Evolutionary conservation across 2,329 filamentous ascomycete genomes (phyloP).

Genomic region (Fusarium coicis): DNA sequence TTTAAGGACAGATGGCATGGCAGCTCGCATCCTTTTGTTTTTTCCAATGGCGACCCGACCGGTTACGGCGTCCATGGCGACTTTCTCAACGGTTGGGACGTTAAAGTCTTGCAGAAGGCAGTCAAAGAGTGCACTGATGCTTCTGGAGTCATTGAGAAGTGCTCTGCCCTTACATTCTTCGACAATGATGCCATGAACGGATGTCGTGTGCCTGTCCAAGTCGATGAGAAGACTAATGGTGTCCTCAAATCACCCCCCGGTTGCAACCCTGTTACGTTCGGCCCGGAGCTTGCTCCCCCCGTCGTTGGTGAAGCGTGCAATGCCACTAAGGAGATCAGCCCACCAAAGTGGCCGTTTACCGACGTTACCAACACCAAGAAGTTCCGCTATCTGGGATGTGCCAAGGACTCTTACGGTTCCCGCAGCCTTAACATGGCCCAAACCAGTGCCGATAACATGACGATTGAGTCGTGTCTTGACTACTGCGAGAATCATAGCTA

Average conservation of each 20-base stretch:
- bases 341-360: not conserved
- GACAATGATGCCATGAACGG: not conserved
- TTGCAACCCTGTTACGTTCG: not conserved
- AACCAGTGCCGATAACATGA: not conserved
- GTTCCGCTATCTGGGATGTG: not conserved
- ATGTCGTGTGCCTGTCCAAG: not conserved
- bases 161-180: not conserved
- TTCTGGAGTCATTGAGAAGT: not conserved
- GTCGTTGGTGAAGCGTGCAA: not conserved
- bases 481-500: not conserved
- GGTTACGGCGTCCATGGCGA: not conserved
- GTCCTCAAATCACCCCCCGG: not conserved
- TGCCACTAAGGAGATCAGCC: not conserved
- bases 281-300: not conserved
- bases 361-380: not conserved
- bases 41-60: not conserved
- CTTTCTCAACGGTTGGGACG: not conserved
- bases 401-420: not conserved
- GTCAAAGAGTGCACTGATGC: not conserved
- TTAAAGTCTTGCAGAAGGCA: not conserved
- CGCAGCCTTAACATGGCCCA: not conserved
- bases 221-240: not conserved
- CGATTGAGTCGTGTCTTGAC: not conserved
- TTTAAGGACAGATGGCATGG: not conserved
- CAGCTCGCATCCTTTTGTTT: not conserved